These are phyloP conservation scores for Nicotiana rustica DNA, from an alignment of 305 asterid species.

Conservation along the genomic window DNA sequence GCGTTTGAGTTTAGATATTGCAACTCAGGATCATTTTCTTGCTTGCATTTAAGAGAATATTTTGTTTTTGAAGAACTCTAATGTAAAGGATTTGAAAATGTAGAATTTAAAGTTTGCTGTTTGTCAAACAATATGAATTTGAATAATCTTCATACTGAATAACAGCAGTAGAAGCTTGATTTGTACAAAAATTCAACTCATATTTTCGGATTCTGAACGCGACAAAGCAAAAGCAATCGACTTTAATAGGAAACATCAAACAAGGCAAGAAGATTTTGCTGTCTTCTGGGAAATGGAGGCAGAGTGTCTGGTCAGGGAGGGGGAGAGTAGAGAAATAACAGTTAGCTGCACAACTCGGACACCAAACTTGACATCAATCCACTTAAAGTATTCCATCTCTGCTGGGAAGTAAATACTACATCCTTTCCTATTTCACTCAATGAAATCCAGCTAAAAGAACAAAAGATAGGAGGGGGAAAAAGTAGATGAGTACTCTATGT, in stretches of 20 bases:
- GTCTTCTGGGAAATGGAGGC: neutral
- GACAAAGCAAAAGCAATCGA: neutral
- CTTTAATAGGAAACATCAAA: neutral
- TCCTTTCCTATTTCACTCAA: neutral
- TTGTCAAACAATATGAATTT: slow-evolving; percentile 18
- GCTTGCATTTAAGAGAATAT: slow-evolving; percentile 2
- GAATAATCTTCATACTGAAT: neutral
- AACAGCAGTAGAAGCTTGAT: neutral
- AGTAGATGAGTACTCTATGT: neutral
- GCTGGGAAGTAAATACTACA: neutral
- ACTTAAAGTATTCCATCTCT: slow-evolving; percentile 7
- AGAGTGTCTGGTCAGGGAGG: neutral
- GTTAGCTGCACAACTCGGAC: slow-evolving; percentile 20
- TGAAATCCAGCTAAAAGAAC: neutral
- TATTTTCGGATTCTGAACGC: neutral
- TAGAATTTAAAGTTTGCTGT: neutral
- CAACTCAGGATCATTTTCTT: neutral
- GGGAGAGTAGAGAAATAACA: neutral
- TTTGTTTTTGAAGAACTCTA: slow-evolving; percentile 12
- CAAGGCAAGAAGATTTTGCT: neutral
- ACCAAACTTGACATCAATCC: too few relatives aligned
- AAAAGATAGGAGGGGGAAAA: neutral
- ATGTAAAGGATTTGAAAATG: neutral
- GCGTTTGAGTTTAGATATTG: neutral
- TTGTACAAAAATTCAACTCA: neutral